Conservation (phyloP, 2,329 filamentous ascomycete genomes). For the Nannizzia gypsea region DNA sequence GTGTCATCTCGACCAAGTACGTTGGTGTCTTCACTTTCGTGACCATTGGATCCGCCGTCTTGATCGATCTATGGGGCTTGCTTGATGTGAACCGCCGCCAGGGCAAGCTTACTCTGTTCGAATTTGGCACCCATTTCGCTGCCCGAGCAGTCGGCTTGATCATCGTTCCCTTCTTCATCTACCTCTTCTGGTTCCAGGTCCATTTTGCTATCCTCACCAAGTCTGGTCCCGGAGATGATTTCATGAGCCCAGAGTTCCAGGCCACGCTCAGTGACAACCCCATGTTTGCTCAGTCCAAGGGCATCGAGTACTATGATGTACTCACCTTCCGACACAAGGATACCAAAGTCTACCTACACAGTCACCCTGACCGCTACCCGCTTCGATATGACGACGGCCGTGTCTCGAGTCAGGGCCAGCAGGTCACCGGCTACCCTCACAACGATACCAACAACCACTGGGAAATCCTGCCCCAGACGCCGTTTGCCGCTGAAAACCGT, state of each 20-base stretch:
- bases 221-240: slow-evolving; percentile 92
- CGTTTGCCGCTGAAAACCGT: slow-evolving; percentile 42
- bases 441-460: slow-evolving; percentile 99
- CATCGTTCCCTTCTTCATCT: slow-evolving; percentile 88
- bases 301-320: slow-evolving; percentile 79
- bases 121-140: slow-evolving; percentile 80
- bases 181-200: slow-evolving; percentile 99
- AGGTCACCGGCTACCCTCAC: slow-evolving; percentile 94
- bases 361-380: slow-evolving; percentile 77
- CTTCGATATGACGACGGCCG: slow-evolving; percentile 94
- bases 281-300: slow-evolving; percentile 76
- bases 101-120: slow-evolving; percentile 64
- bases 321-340: slow-evolving; percentile 92
- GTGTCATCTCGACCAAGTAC: slow-evolving; percentile 97
- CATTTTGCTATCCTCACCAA: slow-evolving; percentile 82
- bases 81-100: slow-evolving; percentile 76
- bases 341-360: slow-evolving; percentile 91
- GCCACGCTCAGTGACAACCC: slow-evolving; percentile 90
- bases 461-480: slow-evolving; percentile 67
- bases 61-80: slow-evolving; percentile 90
- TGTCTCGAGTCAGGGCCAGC: slow-evolving; percentile 93
- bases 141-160: slow-evolving; percentile 81
- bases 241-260: slow-evolving; percentile 98
- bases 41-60: slow-evolving; percentile 85
- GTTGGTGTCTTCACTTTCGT: slow-evolving; percentile 94